Evolutionary conservation across 805 yeast genomes (phyloP), one percentile per base, ranked within the genome.

Genomic region (Wickerhamiella occidentalis): DNA sequence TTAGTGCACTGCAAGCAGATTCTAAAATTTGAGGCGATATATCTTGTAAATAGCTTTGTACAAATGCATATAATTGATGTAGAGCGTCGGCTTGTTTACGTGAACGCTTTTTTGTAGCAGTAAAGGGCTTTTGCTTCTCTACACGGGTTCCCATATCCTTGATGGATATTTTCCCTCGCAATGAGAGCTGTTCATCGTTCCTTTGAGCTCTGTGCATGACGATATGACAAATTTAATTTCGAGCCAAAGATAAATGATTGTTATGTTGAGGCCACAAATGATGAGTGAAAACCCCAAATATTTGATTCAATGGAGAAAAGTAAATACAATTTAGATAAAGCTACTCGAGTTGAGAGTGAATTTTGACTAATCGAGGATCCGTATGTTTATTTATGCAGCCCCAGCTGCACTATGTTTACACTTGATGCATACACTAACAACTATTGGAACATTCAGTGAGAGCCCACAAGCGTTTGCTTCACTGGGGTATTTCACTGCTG

Each of bases 21-120:
- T 78, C 61, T 2, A 86, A 71, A 1, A 79, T 75, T 40, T 78
- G 84, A 50, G 82, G 86, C 7, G 88, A 77, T n/a, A 84, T 76
- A 61, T 87, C 96, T 11, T 80, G 82, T 36, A 83, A 64, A 15
- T 70, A 67, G 2, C 66, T 61, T 5, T 74, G 70, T 3, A 83
- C 75, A 78, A 84, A 77, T 0, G 74, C 62, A 52, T 45, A 82
- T 64, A n/a, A 86, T 68, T 40, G 69, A 61, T 40, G 78, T 81
- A 61, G 35, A 2, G 49, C 40, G 3, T 44, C 29, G 7, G 42
- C 15, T 6, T 21, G 40, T 13, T 15, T 36, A 5, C n/a, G 40
- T n/a, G 23, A 23, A 3, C 33, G 25, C 12, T 25, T 25, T 13
- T 38, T 19, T 19, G 35, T 19, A 28, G 37, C 11, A 22, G 19